Evolutionary conservation across 371 early-diverging fungal species (phyloP), one percentile per base, ranked within the genome.

Genomic region (Circinella umbellata): DNA sequence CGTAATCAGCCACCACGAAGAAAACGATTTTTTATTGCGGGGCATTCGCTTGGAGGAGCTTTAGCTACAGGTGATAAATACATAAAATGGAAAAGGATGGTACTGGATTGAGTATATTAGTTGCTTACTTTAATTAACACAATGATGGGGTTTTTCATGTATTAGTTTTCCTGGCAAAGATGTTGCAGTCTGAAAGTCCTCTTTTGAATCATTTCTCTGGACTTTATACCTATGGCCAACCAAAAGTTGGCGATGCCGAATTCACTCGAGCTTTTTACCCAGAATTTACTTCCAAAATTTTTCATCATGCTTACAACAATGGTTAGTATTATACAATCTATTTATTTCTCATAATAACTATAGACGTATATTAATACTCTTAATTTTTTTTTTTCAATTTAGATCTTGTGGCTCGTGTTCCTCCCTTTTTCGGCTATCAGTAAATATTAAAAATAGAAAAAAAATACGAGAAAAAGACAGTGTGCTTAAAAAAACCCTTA

Each of bases 271-370:
- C 79, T 0, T 87, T 88, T 53, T 80, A 80, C 42, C 74, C 81
- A 7, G 73, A 76, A 34, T 73, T 88, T 61, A 79, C 85, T 0
- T 78, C 81, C 61, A 86, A 83, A 66, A 85, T 88, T 55, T 88
- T 87, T 59, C 87, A 87, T 61, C 89, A 88, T 60, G 86, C 80
- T 38, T 81, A 86, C 63, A 88, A 88, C 66, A 88, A 88, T 63
- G 84, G 80, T 73, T 74, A 73, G 64, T 34, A 42, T 9, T 38
- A 13, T 59, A 37, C 14, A 51, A 9, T 4, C 20, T 38, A 49
- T 61, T 51, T 38, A 46, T 11, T 42, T 61, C 42, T 54, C 7
- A 37, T 42, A 17, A 13, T n/a, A 63, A 38, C n/a, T 63, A 61
- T n/a, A 38, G 18, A 51, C 46, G 27, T 27, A 27, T 27, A 35